These are phyloP conservation scores for Globisporangium polare DNA, from an alignment of 352 stramenopile genomes.

Conservation along the genomic window DNA sequence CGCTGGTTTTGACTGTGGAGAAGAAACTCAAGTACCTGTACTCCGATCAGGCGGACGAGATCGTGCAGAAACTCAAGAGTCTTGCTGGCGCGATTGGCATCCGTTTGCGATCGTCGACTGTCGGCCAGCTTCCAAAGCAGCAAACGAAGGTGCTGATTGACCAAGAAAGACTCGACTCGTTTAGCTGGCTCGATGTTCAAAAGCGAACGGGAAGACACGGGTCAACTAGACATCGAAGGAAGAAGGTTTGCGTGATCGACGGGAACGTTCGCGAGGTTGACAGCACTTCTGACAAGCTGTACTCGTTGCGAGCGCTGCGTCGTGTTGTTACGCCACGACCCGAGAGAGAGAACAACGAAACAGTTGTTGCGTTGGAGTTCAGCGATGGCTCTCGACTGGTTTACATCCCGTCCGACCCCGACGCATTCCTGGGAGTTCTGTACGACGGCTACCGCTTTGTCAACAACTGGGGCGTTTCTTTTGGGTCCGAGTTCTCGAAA, in stretches of 20 bases:
- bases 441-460: constrained; percentile 68
- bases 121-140: constrained; percentile 55
- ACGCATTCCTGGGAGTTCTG: constrained; percentile 57
- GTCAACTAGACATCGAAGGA: constrained; percentile 53
- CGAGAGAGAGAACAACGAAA: constrained; percentile 25
- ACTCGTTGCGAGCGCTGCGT: constrained; percentile 49
- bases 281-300: constrained; percentile 45
- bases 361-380: constrained; percentile 68
- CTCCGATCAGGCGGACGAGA: constrained; percentile 50
- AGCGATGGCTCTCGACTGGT: constrained; percentile 50
- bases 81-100: constrained; percentile 69
- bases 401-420: constrained; percentile 52
- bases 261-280: constrained; percentile 45
- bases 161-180: constrained; percentile 36
- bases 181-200: constrained; percentile 48
- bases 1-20: constrained; percentile 54
- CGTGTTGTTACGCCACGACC: constrained; percentile 41
- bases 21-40: constrained; percentile 76
- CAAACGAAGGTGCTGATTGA: constrained; percentile 28
- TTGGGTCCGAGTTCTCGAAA: constrained; percentile 61
- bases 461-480: constrained; percentile 58
- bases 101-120: constrained; percentile 27
- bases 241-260: constrained; percentile 60
- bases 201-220: constrained; percentile 54
- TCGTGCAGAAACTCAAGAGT: constrained; percentile 59